Base-by-base conservation (phyloP, 2,329 filamentous ascomycete species). In the Cadophora luteo-olivacea region DNA sequence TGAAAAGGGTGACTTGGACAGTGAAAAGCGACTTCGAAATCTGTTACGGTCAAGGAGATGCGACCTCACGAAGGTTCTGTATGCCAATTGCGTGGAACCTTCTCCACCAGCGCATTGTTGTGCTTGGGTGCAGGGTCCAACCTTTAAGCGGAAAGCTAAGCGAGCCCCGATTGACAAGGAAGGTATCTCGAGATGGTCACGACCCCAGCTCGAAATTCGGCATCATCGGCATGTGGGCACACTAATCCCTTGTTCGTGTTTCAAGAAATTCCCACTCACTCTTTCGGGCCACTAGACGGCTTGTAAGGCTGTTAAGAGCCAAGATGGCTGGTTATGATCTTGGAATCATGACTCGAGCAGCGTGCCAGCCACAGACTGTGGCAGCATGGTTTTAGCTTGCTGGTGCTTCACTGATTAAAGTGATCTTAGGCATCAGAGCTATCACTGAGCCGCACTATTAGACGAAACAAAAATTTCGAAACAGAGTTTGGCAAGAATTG, bases 191-290 rank as follows among this genome's bases (percentile, higher is more conserved):
- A 55, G 51, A 12, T 25, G 25, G 29, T 55, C 52, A 33, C 14
- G 52, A 55, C 52, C 52, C 29, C 29, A 55, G 52, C 45, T 36
- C 52, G 22, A 16, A 55, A n/a, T 55, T 55, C 52, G 52, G 52
- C 29, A 33, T 55, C 29, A 9, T 55, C 52, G 52, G 52, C 52
- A 55, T 55, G 25, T 33, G 32, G 32, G 24, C 29, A 5, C 25
- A n/a, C 25, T 33, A n/a, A 4, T 16, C 29, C 25, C 52, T 55
- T 49, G 45, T 22, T 6, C 52, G 36, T 55, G 52, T 55, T 55
- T 55, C 52, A 36, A 55, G 12, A 29, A 32, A 49, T 14, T 22
- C n/a, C 45, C 19, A 49, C 45, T 12, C 5, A 22, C 45, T 22
- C n/a, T 19, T 8, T 49, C 22, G 45, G n/a, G n/a, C 45, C 45